Percentiles rank a stretch among this genome's conserved stretches.
These are phyloP conservation scores for Tricholoma flavovirens DNA, from an alignment of 768 basidiomycete genomes.

Conservation along the genomic window DNA sequence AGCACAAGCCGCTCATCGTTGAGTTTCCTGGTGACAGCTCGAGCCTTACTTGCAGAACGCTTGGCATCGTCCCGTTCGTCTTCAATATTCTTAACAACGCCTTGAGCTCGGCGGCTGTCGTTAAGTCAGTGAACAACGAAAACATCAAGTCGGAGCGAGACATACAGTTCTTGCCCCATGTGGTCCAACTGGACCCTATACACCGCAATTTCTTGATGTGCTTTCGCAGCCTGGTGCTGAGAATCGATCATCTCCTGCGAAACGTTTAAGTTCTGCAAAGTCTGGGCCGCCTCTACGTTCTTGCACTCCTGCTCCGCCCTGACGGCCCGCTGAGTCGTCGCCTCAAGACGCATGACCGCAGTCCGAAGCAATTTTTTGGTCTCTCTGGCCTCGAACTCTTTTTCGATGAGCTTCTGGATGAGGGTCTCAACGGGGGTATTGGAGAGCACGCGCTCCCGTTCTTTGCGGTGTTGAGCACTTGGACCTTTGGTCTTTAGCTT, in stretches of 20 bases:
- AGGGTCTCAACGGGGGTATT: conserved; percentile 21
- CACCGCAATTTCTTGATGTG: conserved; percentile 21
- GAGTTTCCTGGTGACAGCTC: conserved; percentile 47
- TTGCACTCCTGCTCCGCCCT: conserved; percentile 12
- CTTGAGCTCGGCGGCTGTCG: conserved; percentile 20
- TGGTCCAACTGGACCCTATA: conserved; percentile 23
- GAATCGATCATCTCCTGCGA: conserved; percentile 22
- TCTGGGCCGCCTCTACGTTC: conserved; percentile 18
- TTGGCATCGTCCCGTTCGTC: conserved; percentile 28
- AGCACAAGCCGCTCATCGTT: conserved; percentile 47
- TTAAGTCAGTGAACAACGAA: background rate
- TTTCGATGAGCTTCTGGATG: conserved; percentile 19
- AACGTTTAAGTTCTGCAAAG: conserved; percentile 18
- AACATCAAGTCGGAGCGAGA: background rate
- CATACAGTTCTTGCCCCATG: conserved; percentile 24
- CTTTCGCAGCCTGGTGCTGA: conserved; percentile 21
- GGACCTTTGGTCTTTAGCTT: conserved; percentile 6
- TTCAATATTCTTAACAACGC: conserved; percentile 22
- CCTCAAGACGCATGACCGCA: conserved; percentile 23
- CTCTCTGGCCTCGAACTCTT: conserved; percentile 24
- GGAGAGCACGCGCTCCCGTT: conserved; percentile 21
- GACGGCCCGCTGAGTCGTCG: conserved; percentile 12
- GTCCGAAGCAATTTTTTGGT: conserved; percentile 21
- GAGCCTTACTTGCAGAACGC: conserved; percentile 31
- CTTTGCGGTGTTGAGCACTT: conserved; percentile 13